A percentile compares a stretch with the other conserved stretches of the same genome.
Evolutionary conservation across 1,139 yeast species (phyloP).

Genomic region (Scheffersomyces parashehatae): DNA sequence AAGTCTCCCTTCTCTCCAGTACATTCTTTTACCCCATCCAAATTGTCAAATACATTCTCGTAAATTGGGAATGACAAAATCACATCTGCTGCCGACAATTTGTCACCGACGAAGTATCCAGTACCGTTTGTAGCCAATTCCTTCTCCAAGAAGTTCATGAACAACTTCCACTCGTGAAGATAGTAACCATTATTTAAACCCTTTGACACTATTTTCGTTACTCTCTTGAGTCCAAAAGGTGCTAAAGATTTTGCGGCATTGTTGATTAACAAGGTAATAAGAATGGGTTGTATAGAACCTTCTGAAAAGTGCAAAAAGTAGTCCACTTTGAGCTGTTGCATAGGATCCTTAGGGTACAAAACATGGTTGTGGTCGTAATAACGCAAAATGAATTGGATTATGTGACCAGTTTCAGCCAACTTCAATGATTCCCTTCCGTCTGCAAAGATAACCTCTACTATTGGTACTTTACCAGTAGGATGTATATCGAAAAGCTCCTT

Average conservation of each 20-base stretch:
- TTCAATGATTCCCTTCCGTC: conserved; percentile 39
- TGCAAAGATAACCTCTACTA: conserved; percentile 46
- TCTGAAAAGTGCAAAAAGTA: conserved; percentile 58
- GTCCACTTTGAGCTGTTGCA: conserved; percentile 42
- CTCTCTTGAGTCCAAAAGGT: conserved; percentile 48
- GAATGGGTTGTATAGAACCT: conserved; percentile 53
- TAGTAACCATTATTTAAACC: conserved; percentile 46
- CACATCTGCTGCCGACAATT: conserved; percentile 61
- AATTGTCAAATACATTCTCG: conserved; percentile 45
- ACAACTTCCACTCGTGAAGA: conserved; percentile 40
- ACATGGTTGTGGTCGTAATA: conserved; percentile 39
- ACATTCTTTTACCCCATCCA: conserved; percentile 34
- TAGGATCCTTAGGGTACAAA: conserved; percentile 31
- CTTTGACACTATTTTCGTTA: conserved; percentile 41
- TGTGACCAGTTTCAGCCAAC: conserved; percentile 51
- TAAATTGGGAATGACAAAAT: conserved; percentile 46
- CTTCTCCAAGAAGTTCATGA: conserved; percentile 43
- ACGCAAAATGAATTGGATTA: conserved; percentile 43
- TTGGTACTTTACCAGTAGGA: conserved; percentile 59
- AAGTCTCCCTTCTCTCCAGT: conserved; percentile 37
- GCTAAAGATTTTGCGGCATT: conserved; percentile 38
- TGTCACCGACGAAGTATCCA: conserved; percentile 56
- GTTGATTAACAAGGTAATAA: conserved; percentile 44
- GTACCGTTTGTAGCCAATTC: conserved; percentile 39
- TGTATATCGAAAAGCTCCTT: conserved; percentile 51